Conservation (phyloP, 805 yeast species). For the Metschnikowia noctiluminum region DNA sequence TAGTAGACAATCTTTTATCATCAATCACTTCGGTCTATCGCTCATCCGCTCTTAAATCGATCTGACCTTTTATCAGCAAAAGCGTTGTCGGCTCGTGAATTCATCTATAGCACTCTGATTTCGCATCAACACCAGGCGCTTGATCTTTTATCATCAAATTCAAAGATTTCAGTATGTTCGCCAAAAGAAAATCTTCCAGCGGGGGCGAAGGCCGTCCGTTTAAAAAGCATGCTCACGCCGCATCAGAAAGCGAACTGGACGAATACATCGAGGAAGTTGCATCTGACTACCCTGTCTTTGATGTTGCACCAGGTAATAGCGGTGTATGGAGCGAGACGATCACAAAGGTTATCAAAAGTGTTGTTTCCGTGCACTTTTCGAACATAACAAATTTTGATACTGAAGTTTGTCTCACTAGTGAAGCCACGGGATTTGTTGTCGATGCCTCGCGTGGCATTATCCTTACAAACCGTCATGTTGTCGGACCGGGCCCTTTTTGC, state of each 20-base stretch:
- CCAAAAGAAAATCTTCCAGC: constrained; percentile 16
- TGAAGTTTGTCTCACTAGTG: constrained; percentile 73
- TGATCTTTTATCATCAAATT: too few species aligned
- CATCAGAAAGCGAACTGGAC: constrained; percentile 14
- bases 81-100: too few species aligned
- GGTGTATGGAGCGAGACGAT: constrained; percentile 74
- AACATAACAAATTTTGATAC: constrained; percentile 87
- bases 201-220: constrained; percentile 9
- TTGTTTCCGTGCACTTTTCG: constrained; percentile 85
- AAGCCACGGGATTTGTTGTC: constrained; percentile 95
- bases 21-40: too few species aligned
- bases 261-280: constrained; percentile 8
- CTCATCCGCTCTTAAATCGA: too few species aligned
- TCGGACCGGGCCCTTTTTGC: constrained; percentile 90
- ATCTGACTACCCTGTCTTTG: constrained; percentile 12
- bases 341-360: constrained; percentile 75
- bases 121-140: too few species aligned
- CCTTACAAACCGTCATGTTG: constrained; percentile 90
- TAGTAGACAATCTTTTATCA: too few species aligned
- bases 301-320: constrained; percentile 18
- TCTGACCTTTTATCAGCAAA: too few species aligned
- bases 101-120: too few species aligned
- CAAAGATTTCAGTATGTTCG: neutral
- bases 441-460: constrained; percentile 80
- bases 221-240: constrained; percentile 11